Evolutionary conservation across 805 yeast species (phyloP), one percentile per base, ranked within the genome.

Genomic region (Torulaspora maleeae): DNA sequence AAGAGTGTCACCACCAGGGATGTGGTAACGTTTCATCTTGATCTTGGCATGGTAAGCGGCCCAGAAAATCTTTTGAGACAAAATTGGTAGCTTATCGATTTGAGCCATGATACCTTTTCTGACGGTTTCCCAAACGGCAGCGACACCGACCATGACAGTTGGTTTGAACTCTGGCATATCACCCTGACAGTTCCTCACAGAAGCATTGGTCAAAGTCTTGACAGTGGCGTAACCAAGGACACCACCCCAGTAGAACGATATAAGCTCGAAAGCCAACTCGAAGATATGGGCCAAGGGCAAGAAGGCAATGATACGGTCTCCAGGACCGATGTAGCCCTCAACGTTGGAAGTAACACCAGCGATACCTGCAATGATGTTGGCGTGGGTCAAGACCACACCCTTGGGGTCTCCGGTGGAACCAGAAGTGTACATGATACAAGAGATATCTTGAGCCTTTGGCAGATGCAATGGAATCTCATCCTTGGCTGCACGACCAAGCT

Each of bases 91-190:
- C 58, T 79, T 76, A 54, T 74, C 72, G 54, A 93, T 78, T 70
- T 90, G 89, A 44, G 78, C 78, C 47, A 87, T 50, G 48, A 93
- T 84, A 48, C 99, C 99, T 74, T 93, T 93, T 68, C 90, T 84
- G 50, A 93, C 87, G 30, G 84, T 76, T 73, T 93, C 99, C 95
- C 96, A 93, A 43, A 93, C 97, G 4, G 98, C 96, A 13, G 97
- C 97, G 46, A 93, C 99, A 68, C 96, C 99, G 53, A 89, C 96
- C 96, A 93, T 86, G 56, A 90, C 69, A 4, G 96, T 86, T 48
- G 99, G 99, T 66, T 80, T 76, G 69, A 89, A 86, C 60, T 84
- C 86, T 45, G 75, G 78, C 73, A 93, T 78, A 67, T 93, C 99
- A 60, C 96, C 91, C 46, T 77, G 71, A 72, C 95, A 89, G 71